phyloP scores from a whole-genome alignment of 306 rosid species.

The Boehmeria nivea region DNA sequence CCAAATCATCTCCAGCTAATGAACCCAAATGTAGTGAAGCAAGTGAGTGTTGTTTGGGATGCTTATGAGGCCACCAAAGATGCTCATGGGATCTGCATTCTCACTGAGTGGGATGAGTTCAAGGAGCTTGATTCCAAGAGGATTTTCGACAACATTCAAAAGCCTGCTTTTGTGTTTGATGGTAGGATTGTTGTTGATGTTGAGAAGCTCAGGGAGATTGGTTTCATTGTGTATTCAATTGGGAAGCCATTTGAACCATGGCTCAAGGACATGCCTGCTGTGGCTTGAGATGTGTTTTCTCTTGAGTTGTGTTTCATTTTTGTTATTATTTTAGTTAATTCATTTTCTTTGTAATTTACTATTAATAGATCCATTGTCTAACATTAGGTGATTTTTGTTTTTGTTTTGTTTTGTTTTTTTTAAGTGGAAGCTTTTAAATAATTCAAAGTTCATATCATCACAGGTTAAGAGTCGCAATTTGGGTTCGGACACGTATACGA shows the following conservation, averaged over 20 bases:
- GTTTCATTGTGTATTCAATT: slow-evolving; percentile 69
- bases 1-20: slow-evolving; percentile 45
- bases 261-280: slow-evolving; percentile 46
- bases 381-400: too few species aligned
- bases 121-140: slow-evolving; percentile 59
- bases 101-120: slow-evolving; percentile 89
- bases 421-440: too few species aligned
- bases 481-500: too few species aligned
- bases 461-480: too few species aligned
- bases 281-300: slow-evolving; percentile 20
- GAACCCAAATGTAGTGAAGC: slow-evolving; percentile 33
- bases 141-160: slow-evolving; percentile 58
- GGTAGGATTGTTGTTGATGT: slow-evolving; percentile 65
- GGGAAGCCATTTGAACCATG: slow-evolving; percentile 71
- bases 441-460: too few species aligned
- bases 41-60: slow-evolving; percentile 44
- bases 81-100: slow-evolving; percentile 80
- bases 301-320: not conserved
- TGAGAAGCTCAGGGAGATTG: slow-evolving; percentile 58
- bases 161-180: slow-evolving; percentile 80
- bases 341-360: too few species aligned
- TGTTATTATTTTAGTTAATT: not conserved
- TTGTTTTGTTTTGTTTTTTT: too few species aligned
- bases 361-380: too few species aligned
- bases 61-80: slow-evolving; percentile 61